Base-by-base conservation (phyloP, 2,329 filamentous ascomycete species). In the Onygenales sp. region DNA sequence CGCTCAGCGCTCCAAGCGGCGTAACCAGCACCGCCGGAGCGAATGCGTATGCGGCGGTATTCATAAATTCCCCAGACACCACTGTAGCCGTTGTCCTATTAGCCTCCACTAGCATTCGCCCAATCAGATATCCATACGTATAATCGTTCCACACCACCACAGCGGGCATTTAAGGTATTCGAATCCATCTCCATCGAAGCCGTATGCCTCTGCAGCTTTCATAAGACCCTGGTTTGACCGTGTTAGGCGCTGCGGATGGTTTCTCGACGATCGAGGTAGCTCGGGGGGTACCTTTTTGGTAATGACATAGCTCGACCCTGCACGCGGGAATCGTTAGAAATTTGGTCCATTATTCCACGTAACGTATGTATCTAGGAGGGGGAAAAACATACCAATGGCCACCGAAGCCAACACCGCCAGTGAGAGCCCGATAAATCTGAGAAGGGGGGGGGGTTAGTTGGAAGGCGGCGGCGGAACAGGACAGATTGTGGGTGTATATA, bases 11-110 rank as follows among this genome's bases (percentile, higher is more conserved):
- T 57, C 93, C 93, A 21, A 98, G 77, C 31, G 93, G 93, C 4
- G 93, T 98, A 42, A 98, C 93, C 51, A 98, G 80, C 71, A 98
- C 98, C n/a, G 93, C 94, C 42, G 93, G 93, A 60, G 93, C 93
- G 72, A 97, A 98, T 6, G 93, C 93, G 69, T 98, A 98, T 57
- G 93, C 93, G 49, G 91, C 91, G 68, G 98, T 98, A 72, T 98
- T 98, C 74, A 90, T 94, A 55, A 96, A 77, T 74, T 98, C 93
- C 66, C 93, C 93, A 44, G 94, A 74, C 56, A 90, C 87, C 82
- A 98, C 89, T 95, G 54, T 48, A 36, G 4, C 21, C 21, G 3
- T 27, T 27, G 21, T 27, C 21, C 21, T 27, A 27, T 27, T 27
- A 27, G 21, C 21, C 21, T 27, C 21, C 47, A 42, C 37, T 37